Conservation (phyloP, 805 yeast species). For the Saccharomycopsis fermentans region DNA sequence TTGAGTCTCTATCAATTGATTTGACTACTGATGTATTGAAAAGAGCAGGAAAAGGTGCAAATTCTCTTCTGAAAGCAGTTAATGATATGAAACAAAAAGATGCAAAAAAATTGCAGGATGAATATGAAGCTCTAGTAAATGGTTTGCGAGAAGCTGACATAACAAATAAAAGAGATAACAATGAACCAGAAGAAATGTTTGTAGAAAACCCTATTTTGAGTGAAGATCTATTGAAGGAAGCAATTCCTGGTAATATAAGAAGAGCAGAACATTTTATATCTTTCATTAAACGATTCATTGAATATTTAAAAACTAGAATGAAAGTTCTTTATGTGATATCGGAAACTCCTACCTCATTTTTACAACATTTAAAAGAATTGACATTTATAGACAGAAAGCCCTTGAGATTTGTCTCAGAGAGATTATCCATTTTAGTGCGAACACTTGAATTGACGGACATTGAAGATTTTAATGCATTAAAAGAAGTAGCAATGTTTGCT, state of each 20-base stretch:
- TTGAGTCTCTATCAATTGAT: conserved; percentile 87
- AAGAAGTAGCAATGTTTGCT: conserved; percentile 95
- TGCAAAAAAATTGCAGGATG: conserved; percentile 74
- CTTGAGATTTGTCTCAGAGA: conserved; percentile 79
- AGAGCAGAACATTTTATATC: conserved; percentile 96
- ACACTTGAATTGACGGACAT: conserved; percentile 81
- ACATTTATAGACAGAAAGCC: conserved; percentile 93
- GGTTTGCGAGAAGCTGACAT: conserved; percentile 81
- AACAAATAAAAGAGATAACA: conserved; percentile 34
- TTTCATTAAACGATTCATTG: conserved; percentile 84
- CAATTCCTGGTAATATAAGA: conserved; percentile 94
- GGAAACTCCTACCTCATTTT: conserved; percentile 91
- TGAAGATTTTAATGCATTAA: conserved; percentile 86
- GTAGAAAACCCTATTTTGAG: conserved; percentile 86
- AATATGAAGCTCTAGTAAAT: conserved; percentile 81
- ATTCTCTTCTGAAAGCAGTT: conserved; percentile 66
- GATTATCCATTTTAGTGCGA: conserved; percentile 78
- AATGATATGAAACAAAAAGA: conserved; percentile 77
- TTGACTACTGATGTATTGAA: conserved; percentile 83
- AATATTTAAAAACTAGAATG: conserved; percentile 93
- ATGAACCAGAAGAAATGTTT: conserved; percentile 45
- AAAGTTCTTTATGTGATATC: conserved; percentile 93
- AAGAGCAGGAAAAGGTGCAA: conserved; percentile 81
- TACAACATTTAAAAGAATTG: conserved; percentile 85
- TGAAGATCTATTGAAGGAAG: conserved; percentile 76